A percentile compares a stretch with the other conserved stretches of the same genome.
These are phyloP conservation scores for Peronospora farinosa DNA, from an alignment of 352 stramenopile species.

Conservation along the genomic window DNA sequence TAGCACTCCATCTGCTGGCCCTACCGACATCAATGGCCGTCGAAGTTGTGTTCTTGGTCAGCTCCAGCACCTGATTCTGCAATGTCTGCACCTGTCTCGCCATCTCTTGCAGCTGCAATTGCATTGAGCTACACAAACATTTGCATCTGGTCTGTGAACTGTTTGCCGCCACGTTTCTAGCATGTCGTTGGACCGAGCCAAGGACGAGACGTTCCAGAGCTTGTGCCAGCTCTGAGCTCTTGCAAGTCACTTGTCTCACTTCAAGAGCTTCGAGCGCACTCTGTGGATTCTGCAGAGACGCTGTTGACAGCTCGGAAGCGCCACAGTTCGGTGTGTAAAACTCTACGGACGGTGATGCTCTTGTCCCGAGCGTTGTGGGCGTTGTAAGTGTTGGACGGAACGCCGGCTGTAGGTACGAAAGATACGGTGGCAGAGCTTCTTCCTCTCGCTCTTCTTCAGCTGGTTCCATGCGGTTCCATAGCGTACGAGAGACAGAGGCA, in stretches of 20 bases:
- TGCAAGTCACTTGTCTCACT: slow-evolving; percentile 34
- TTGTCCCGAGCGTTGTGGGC: slow-evolving; percentile 5
- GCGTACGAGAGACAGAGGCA: slow-evolving; percentile 32
- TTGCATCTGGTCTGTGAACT: slow-evolving; percentile 4
- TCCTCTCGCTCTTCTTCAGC: slow-evolving; percentile 67
- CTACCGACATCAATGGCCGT: slow-evolving; percentile 13
- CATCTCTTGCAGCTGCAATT: slow-evolving; percentile 50
- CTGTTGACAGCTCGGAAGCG: slow-evolving; percentile 11
- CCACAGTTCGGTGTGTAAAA: slow-evolving; percentile 14
- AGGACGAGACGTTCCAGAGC: slow-evolving; percentile 53
- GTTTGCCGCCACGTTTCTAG: slow-evolving; percentile 9
- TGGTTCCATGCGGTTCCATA: slow-evolving; percentile 60
- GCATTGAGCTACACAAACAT: slow-evolving; percentile 42
- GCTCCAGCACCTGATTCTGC: slow-evolving; percentile 40
- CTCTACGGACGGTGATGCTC: slow-evolving; percentile 1
- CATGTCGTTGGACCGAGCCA: slow-evolving; percentile 22
- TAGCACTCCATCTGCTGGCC: slow-evolving; percentile 23
- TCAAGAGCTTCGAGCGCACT: neutral
- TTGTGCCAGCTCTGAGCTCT: slow-evolving; percentile 52
- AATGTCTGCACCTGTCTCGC: slow-evolving; percentile 39
- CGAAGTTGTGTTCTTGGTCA: slow-evolving; percentile 18
- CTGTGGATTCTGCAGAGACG: slow-evolving; percentile 5
- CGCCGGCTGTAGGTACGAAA: slow-evolving; percentile 54
- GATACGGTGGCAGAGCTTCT: slow-evolving; percentile 58
- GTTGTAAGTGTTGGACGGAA: slow-evolving; percentile 16